Percentiles rank a stretch among this genome's conserved stretches.
These are phyloP conservation scores for Hypholoma sublateritium DNA, from an alignment of 768 basidiomycete genomes.

Conservation along the genomic window DNA sequence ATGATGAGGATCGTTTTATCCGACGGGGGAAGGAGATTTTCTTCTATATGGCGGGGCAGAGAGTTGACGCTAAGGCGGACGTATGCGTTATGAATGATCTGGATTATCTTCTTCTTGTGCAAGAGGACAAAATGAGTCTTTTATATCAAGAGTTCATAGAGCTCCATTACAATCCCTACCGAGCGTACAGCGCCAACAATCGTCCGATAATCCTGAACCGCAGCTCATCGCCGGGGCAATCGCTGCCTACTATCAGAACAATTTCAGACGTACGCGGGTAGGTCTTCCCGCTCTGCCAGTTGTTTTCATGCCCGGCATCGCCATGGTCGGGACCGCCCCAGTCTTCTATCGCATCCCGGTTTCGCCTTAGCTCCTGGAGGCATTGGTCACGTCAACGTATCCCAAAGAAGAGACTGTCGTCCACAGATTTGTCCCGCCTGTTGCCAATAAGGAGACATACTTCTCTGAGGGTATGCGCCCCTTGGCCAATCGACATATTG, in stretches of 20 bases:
- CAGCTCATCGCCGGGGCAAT: conserved; percentile 32
- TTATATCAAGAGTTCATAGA: neutral
- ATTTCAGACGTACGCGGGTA: conserved; percentile 9
- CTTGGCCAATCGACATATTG: conserved; percentile 20
- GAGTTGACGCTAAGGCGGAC: conserved; percentile 21
- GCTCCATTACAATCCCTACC: neutral
- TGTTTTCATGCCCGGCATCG: conserved; percentile 26
- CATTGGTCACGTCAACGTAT: conserved; percentile 11
- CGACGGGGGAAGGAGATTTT: conserved; percentile 14
- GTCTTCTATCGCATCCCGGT: conserved; percentile 26
- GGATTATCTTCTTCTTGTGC: conserved; percentile 23
- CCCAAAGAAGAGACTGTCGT: conserved; percentile 19
- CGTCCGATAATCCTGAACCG: conserved; percentile 24
- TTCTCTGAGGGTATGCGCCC: conserved; percentile 21
- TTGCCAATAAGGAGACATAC: conserved; percentile 12
- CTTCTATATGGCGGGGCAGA: conserved; percentile 21
- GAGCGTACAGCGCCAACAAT: neutral
- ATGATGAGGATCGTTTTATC: conserved; percentile 13
- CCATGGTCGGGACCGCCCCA: conserved; percentile 26
- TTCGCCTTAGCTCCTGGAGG: conserved; percentile 7
- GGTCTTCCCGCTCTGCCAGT: conserved; percentile 14
- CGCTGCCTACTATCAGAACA: conserved; percentile 30
- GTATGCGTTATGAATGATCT: conserved; percentile 22
- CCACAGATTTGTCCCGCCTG: conserved; percentile 14
- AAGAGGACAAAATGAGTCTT: conserved; percentile 22